phyloP scores from a whole-genome alignment of 2,329 filamentous ascomycete genomes.

The Calonectria henricotiae region DNA sequence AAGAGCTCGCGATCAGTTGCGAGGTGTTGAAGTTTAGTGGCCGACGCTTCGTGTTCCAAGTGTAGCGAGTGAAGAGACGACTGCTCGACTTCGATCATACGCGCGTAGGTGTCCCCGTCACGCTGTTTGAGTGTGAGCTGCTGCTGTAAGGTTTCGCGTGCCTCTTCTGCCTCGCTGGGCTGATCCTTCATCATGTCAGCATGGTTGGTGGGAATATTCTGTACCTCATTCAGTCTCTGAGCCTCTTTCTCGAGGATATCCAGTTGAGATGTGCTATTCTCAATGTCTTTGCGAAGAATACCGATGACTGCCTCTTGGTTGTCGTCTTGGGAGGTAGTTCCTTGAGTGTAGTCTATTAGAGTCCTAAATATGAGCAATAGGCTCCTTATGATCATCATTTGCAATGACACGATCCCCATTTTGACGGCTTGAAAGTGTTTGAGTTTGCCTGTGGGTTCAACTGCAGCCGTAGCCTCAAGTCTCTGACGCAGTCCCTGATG shows the following conservation, averaged over 20 bases:
- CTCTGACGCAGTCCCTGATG: slow-evolving; percentile 22
- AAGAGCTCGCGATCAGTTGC: slow-evolving; percentile 42
- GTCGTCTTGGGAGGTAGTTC: background rate
- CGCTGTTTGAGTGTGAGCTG: slow-evolving; percentile 30
- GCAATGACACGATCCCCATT: slow-evolving; percentile 15
- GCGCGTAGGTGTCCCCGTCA: slow-evolving; percentile 21
- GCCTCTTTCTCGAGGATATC: slow-evolving; percentile 10
- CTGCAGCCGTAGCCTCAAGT: background rate
- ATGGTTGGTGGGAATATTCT: background rate
- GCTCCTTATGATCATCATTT: background rate
- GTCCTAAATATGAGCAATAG: slow-evolving; percentile 9
- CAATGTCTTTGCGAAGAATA: slow-evolving; percentile 24
- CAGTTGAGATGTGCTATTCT: slow-evolving; percentile 10
- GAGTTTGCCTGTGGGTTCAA: background rate
- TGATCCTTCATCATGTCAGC: background rate
- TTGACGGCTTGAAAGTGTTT: slow-evolving; percentile 24
- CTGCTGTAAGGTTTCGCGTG: slow-evolving; percentile 29
- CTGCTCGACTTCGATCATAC: slow-evolving; percentile 17
- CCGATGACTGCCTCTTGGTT: slow-evolving; percentile 20
- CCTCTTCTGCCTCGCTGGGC: slow-evolving; percentile 1
- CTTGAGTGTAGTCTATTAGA: background rate
- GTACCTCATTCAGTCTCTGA: background rate
- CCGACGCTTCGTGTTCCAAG: slow-evolving; percentile 3
- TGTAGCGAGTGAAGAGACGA: background rate
- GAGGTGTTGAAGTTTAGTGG: slow-evolving; percentile 13